Evolutionary conservation across 768 basidiomycete genomes (phyloP), one percentile per base, ranked within the genome.

Genomic region (Exsudoporus frostii): DNA sequence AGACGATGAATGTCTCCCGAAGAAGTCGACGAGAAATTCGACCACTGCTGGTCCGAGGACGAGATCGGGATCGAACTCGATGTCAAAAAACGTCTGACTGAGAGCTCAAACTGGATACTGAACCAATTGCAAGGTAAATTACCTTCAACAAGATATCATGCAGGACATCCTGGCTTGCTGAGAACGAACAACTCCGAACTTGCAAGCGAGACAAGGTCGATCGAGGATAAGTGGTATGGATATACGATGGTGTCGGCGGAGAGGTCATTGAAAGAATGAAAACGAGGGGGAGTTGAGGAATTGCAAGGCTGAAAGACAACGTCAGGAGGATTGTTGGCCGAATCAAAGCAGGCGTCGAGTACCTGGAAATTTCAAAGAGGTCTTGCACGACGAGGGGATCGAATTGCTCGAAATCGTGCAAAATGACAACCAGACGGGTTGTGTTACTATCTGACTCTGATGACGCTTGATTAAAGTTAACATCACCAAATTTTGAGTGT

Each of bases 381-480:
- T 91, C 88, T 60, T 85, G 81, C 44, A 91, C 66, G 3, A 90
- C 76, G 2, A 57, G 49, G 0, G 80, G 69, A 50, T 88, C 86
- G 45, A 88, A 80, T 62, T 84, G 81, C 61, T 91, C 89, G 57
- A 92, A 89, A 51, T 88, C 84, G 51, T 89, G 86, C 20, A 91
- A 61, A 13, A 90, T 61, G 9, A 87, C 72, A 22, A 84, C 74
- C 4, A 91, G 75, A 34, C 75, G 77, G 11, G 62, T 67, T 5
- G 59, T 54, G 1, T 55, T 17, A 11, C 63, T 55, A 55, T 62
- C 48, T 37, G 57, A 50, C 15, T 49, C 59, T 64, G 38, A 39
- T 11, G 34, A 37, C 25, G 20, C 1, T 17, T 50, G 14, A 11
- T 65, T 1, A 56, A 34, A 24, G 19, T 9, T 13, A 10, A 38